These are phyloP conservation scores for Arachis monticola DNA, from an alignment of 331 rosid species.

Conservation along the genomic window DNA sequence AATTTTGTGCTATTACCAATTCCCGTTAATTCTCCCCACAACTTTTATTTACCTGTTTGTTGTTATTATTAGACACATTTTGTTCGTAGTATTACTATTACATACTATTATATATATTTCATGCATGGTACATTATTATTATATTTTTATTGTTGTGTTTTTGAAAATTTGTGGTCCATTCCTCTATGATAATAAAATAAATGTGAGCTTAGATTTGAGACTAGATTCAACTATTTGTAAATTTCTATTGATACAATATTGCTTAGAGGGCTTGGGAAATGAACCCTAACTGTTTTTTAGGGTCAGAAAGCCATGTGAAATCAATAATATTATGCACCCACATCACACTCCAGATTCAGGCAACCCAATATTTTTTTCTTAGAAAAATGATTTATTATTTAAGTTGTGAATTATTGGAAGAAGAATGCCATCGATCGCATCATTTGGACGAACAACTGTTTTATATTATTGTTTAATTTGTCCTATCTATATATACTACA, in stretches of 20 bases:
- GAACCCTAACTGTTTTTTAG: conserved; percentile 37
- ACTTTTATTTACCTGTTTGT: neutral
- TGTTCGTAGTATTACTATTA: too few relatives aligned
- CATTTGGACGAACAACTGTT: conserved; percentile 12
- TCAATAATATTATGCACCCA: conserved; percentile 11
- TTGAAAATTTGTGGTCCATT: conserved; percentile 7
- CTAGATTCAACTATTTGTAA: conserved; percentile 23
- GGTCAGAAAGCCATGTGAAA: conserved; percentile 53
- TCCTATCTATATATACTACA: neutral
- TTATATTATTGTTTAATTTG: neutral
- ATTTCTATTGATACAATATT: conserved; percentile 6
- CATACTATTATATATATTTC: too few relatives aligned
- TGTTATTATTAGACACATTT: conserved; percentile 16
- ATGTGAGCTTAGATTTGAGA: conserved; percentile 26
- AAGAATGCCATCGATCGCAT: conserved; percentile 38
- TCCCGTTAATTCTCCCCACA: conserved; percentile 2
- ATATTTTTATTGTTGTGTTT: neutral
- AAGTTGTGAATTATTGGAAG: conserved; percentile 42
- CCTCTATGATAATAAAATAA: conserved; percentile 18
- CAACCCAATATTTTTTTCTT: neutral
- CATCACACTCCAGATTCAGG: conserved; percentile 31
- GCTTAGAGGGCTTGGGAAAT: conserved; percentile 40
- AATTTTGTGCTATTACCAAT: neutral
- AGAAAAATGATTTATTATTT: conserved; percentile 23
- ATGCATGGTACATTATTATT: neutral